Evolutionary conservation across 2,329 filamentous ascomycete species (phyloP).

Genomic region (Endothia cerciana): DNA sequence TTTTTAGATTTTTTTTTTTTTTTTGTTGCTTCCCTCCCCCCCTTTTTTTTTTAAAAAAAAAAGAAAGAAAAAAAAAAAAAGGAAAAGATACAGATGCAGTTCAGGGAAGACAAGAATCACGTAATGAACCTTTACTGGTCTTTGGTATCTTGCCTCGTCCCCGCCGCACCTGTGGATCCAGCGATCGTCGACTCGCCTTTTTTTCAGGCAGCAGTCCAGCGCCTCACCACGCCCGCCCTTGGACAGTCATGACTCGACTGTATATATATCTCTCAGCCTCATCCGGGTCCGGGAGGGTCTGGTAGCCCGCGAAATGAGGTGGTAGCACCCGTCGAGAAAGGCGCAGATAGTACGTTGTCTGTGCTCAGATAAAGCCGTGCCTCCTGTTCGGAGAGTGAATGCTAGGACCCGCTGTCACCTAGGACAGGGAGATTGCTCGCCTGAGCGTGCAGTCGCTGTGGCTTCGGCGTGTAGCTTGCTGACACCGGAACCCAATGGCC

Average conservation of each 20-base stretch:
- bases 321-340: neutral
- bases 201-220: neutral
- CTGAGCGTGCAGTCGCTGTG: too few relatives aligned
- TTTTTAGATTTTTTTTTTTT: neutral
- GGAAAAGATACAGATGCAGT: neutral
- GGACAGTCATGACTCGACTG: neutral
- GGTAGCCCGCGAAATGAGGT: neutral
- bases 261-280: neutral
- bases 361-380: too few relatives aligned
- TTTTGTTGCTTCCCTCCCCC: too few relatives aligned
- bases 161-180: neutral
- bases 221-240: too few relatives aligned
- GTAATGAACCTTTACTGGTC: neutral
- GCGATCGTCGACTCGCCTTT: neutral
- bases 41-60: too few relatives aligned
- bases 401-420: too few relatives aligned
- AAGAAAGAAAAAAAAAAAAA: neutral
- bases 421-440: too few relatives aligned
- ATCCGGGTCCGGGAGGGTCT: neutral
- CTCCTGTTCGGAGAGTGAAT: too few relatives aligned
- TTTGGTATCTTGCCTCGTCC: neutral
- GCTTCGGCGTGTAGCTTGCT: too few relatives aligned
- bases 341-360: too few relatives aligned
- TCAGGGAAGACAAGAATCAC: neutral
- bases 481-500: too few relatives aligned